A percentile compares a stretch with the other conserved stretches of the same genome.
Conservation (phyloP, 768 basidiomycete genomes). For the Mycena crocata region DNA sequence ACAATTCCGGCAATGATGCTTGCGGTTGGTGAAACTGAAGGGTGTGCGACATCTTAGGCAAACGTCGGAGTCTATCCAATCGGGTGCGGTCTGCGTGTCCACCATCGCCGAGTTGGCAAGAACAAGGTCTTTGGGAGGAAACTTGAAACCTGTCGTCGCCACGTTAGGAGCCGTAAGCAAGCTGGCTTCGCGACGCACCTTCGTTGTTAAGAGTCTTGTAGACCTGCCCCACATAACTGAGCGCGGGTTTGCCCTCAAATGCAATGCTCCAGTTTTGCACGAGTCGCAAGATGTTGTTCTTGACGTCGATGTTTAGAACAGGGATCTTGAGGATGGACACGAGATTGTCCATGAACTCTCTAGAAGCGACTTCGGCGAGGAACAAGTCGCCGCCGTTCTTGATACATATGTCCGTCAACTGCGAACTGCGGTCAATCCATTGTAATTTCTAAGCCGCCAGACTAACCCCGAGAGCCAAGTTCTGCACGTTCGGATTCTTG, state of each 20-base stretch:
- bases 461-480: constrained; percentile 86
- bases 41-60: constrained; percentile 92
- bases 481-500: constrained; percentile 96
- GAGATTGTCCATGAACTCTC: constrained; percentile 95
- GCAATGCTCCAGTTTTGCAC: constrained; percentile 96
- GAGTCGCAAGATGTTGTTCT: constrained; percentile 77
- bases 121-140: constrained; percentile 83
- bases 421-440: constrained; percentile 14
- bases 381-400: constrained; percentile 99
- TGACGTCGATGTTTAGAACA: constrained; percentile 82
- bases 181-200: constrained; percentile 59
- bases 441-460: constrained; percentile 13
- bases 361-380: constrained; percentile 82
- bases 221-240: constrained; percentile 82
- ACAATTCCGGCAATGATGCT: constrained; percentile 98
- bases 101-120: constrained; percentile 86
- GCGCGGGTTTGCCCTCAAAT: constrained; percentile 81
- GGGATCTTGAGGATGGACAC: constrained; percentile 89
- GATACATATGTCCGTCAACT: constrained; percentile 92
- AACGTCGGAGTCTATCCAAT: constrained; percentile 97
- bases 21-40: constrained; percentile 95
- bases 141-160: constrained; percentile 72
- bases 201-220: constrained; percentile 82
- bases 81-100: constrained; percentile 91
- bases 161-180: constrained; percentile 4